Evolutionary conservation across 2,329 filamentous ascomycete genomes (phyloP).

Genomic region (Teratosphaeria zuluensis): DNA sequence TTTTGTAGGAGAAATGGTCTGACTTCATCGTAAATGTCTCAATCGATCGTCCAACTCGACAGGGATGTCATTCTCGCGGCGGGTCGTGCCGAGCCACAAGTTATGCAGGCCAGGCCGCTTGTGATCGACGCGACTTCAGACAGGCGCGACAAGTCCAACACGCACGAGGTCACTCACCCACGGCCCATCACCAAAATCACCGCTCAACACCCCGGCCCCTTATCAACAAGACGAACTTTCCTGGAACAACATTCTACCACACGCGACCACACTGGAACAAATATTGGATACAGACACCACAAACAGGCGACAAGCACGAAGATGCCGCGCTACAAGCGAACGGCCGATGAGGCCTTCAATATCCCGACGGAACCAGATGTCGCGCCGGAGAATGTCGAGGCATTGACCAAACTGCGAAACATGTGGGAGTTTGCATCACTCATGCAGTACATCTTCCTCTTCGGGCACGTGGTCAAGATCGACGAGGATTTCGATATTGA

Average conservation of each 20-base stretch:
- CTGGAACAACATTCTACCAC: too few relatives aligned
- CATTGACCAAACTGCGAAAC: conserved; percentile 64
- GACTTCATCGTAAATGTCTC: background rate
- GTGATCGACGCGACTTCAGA: background rate
- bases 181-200: background rate
- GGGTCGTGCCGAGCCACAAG: background rate
- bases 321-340: conserved; percentile 48
- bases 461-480: conserved; percentile 82
- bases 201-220: too few relatives aligned
- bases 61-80: background rate
- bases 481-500: conserved; percentile 83
- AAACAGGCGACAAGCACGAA: conserved; percentile 7
- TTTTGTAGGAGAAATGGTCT: background rate
- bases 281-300: too few relatives aligned
- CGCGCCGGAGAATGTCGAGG: conserved; percentile 24
- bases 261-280: too few relatives aligned
- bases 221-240: too few relatives aligned
- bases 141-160: background rate
- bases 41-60: background rate
- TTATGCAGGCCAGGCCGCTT: background rate
- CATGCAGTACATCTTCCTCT: conserved; percentile 86
- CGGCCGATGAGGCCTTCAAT: conserved; percentile 42
- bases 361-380: conserved; percentile 15
- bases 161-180: background rate
- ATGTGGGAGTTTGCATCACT: conserved; percentile 95